Conservation (phyloP, 352 stramenopile species). For the Phytophthora pluvialis region DNA sequence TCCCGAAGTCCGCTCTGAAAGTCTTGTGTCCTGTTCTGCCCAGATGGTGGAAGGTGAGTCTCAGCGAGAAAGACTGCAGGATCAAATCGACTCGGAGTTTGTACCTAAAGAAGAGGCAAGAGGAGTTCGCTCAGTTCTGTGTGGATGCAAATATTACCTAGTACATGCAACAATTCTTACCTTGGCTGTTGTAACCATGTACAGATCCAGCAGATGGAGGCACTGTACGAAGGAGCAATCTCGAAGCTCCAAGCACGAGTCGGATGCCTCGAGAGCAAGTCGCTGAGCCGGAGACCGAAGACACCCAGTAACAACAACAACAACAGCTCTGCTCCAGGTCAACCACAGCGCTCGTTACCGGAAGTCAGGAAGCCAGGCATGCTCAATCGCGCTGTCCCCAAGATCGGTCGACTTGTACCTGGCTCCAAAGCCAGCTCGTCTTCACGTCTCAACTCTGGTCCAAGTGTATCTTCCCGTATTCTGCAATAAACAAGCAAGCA, state of each 20-base stretch:
- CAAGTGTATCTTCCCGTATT: constrained; percentile 25
- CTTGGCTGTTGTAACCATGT: not conserved
- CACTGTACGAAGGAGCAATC: constrained; percentile 73
- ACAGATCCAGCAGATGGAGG: constrained; percentile 78
- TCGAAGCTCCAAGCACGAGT: constrained; percentile 75
- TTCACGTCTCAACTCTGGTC: constrained; percentile 20
- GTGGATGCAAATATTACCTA: not conserved
- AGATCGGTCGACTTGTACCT: constrained; percentile 65
- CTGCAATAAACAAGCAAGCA: constrained; percentile 22
- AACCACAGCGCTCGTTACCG: constrained; percentile 25
- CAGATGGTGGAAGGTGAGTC: constrained; percentile 44
- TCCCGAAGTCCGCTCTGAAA: not conserved
- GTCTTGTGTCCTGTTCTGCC: not conserved
- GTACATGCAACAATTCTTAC: not conserved
- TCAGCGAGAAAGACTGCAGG: constrained; percentile 41
- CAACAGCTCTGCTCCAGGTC: constrained; percentile 25
- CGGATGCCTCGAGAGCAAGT: constrained; percentile 58
- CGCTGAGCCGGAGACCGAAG: constrained; percentile 36
- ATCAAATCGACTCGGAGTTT: constrained; percentile 60
- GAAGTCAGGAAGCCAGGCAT: constrained; percentile 34
- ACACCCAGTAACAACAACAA: constrained; percentile 33
- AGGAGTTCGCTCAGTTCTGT: not conserved
- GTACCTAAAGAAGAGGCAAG: constrained; percentile 58
- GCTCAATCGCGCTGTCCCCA: constrained; percentile 44
- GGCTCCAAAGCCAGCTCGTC: constrained; percentile 40